Percentiles rank a stretch among this genome's conserved stretches.
These are phyloP conservation scores for Diplodia sapinea DNA, from an alignment of 2,329 filamentous ascomycete genomes.

Conservation along the genomic window DNA sequence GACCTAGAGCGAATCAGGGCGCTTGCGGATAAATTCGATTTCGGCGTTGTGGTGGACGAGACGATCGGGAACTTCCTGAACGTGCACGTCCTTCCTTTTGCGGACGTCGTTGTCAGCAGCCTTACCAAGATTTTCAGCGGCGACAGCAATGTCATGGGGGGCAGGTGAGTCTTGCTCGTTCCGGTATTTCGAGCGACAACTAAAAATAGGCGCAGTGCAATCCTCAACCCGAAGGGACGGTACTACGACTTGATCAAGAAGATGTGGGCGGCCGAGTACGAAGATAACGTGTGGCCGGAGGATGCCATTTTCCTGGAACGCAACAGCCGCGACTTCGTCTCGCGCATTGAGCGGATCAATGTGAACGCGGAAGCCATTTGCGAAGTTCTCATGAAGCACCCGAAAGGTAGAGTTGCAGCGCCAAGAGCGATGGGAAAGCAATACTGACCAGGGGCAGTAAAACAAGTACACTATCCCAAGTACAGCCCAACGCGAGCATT, in stretches of 20 bases:
- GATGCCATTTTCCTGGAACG: slow-evolving; percentile 94
- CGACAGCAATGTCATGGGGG: slow-evolving; percentile 98
- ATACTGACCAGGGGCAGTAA: slow-evolving; percentile 57
- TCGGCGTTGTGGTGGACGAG: slow-evolving; percentile 91
- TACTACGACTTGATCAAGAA: slow-evolving; percentile 74
- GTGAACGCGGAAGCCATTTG: slow-evolving; percentile 83
- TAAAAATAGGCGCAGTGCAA: slow-evolving; percentile 49
- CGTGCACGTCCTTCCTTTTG: slow-evolving; percentile 85
- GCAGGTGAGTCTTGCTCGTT: slow-evolving; percentile 57
- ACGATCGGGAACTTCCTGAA: slow-evolving; percentile 97
- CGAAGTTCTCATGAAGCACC: slow-evolving; percentile 67
- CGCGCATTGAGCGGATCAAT: slow-evolving; percentile 83
- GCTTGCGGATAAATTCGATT: slow-evolving; percentile 82
- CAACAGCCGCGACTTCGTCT: slow-evolving; percentile 90
- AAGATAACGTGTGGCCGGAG: slow-evolving; percentile 93
- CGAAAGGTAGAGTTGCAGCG: slow-evolving; percentile 50
- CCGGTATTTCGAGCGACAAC: slow-evolving; percentile 26
- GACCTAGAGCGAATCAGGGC: slow-evolving; percentile 80
- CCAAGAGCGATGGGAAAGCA: slow-evolving; percentile 1
- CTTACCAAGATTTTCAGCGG: slow-evolving; percentile 97
- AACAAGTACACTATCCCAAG: slow-evolving; percentile 86
- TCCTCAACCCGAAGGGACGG: slow-evolving; percentile 69
- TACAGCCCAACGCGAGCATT: slow-evolving; percentile 69
- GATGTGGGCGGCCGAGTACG: slow-evolving; percentile 69
- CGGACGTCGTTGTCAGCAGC: slow-evolving; percentile 91